Evolutionary conservation across 2,329 filamentous ascomycete species (phyloP).

Genomic region (Bertia moriformis): DNA sequence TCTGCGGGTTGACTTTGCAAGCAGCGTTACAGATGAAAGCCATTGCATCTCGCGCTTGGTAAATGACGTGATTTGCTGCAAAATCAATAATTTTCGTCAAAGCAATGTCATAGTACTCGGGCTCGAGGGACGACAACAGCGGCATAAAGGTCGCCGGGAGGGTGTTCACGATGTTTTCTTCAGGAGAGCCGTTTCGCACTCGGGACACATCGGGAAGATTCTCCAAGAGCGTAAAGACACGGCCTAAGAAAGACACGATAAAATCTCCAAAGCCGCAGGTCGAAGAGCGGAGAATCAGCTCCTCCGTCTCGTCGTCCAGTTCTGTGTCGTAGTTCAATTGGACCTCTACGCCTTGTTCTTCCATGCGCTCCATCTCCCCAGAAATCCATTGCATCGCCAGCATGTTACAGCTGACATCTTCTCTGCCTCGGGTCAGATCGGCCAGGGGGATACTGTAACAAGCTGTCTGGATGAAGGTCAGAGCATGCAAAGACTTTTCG

Average conservation of each 20-base stretch:
- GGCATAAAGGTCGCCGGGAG: constrained; percentile 83
- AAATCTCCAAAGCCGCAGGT: constrained; percentile 92
- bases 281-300: constrained; percentile 76
- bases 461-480: constrained; percentile 89
- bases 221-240: constrained; percentile 88
- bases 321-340: constrained; percentile 74
- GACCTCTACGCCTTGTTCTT: constrained; percentile 70
- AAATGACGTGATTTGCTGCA: constrained; percentile 83
- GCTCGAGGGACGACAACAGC: constrained; percentile 76
- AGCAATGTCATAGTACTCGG: constrained; percentile 82
- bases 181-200: constrained; percentile 77
- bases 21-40: constrained; percentile 94
- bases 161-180: constrained; percentile 94
- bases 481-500: constrained; percentile 85
- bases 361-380: constrained; percentile 84
- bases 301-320: constrained; percentile 73
- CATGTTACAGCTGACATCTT: constrained; percentile 26
- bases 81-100: constrained; percentile 86
- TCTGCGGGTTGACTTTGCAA: constrained; percentile 89
- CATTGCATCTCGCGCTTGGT: constrained; percentile 94
- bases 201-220: constrained; percentile 85
- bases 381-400: constrained; percentile 88
- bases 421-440: constrained; percentile 28
- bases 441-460: constrained; percentile 89
- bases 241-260: constrained; percentile 73